Percentiles rank a stretch among this genome's conserved stretches.
Evolutionary conservation across 2,329 filamentous ascomycete genomes (phyloP).

Genomic region (Pseudonectria buxi): DNA sequence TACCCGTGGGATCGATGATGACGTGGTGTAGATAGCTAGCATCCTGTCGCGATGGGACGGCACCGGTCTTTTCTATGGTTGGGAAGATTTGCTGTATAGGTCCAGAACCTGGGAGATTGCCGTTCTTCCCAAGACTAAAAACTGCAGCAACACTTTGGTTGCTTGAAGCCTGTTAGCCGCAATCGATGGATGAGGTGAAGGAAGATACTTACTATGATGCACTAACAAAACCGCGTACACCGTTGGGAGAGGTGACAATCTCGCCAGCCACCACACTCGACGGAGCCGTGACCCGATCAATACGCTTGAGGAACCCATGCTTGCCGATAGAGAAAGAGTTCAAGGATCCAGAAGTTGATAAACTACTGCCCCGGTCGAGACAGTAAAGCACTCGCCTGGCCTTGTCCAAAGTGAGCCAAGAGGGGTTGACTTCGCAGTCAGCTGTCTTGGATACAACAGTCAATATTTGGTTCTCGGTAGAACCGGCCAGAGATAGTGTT

Average conservation of each 20-base stretch:
- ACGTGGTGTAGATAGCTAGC: slow-evolving; percentile 18
- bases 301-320: slow-evolving; percentile 5
- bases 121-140: slow-evolving; percentile 10
- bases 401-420: slow-evolving; percentile 14
- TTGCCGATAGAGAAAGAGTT: slow-evolving; percentile 15
- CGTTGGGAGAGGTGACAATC: slow-evolving; percentile 8
- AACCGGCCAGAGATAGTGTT: slow-evolving; percentile 9
- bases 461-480: slow-evolving; percentile 2
- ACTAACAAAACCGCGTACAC: slow-evolving; percentile 13
- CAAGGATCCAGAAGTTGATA: slow-evolving; percentile 9
- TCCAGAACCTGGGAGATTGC: slow-evolving; percentile 9
- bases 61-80: slow-evolving; percentile 12
- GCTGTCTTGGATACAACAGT: slow-evolving; percentile 4
- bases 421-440: slow-evolving; percentile 12
- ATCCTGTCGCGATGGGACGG: slow-evolving; percentile 15
- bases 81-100: slow-evolving; percentile 13
- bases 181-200: no score
- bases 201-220: slow-evolving; percentile 19
- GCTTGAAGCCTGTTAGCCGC: slow-evolving; percentile 3
- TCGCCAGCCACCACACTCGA: slow-evolving; percentile 13
- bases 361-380: slow-evolving; percentile 10
- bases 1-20: slow-evolving; percentile 15
- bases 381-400: slow-evolving; percentile 14
- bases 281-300: slow-evolving; percentile 9
- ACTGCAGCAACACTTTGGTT: slow-evolving; percentile 10